Percentiles rank a stretch among this genome's conserved stretches.
These are phyloP conservation scores for Ricinus communis DNA, from an alignment of 345 rosid species.

Conservation along the genomic window DNA sequence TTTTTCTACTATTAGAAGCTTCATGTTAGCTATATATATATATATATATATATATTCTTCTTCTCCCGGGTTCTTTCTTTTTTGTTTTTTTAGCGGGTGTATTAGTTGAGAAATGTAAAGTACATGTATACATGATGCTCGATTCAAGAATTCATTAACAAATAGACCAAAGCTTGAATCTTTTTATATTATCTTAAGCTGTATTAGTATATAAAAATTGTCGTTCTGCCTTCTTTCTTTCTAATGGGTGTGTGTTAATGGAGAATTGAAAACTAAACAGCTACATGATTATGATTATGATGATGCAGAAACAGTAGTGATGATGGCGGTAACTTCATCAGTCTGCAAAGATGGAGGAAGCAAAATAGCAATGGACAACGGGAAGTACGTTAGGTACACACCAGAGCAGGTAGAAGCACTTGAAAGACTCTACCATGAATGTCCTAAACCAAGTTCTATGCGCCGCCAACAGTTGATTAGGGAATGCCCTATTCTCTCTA, in stretches of 20 bases:
- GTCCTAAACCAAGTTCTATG: slow-evolving; percentile 97
- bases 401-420: slow-evolving; percentile 99
- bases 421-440: slow-evolving; percentile 98
- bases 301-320: slow-evolving; percentile 3
- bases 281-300: neutral
- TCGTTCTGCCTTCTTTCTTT: neutral
- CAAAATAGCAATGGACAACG: slow-evolving; percentile 63
- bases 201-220: neutral
- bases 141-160: too few species aligned
- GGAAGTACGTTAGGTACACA: slow-evolving; percentile 97
- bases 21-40: too few species aligned
- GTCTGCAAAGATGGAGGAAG: slow-evolving; percentile 68
- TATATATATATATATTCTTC: too few species aligned
- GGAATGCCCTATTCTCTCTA: slow-evolving; percentile 98
- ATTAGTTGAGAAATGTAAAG: too few species aligned
- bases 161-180: too few species aligned
- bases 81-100: too few species aligned
- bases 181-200: neutral
- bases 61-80: neutral
- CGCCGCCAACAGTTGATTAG: slow-evolving; percentile 97
- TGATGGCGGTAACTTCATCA: slow-evolving; percentile 63
- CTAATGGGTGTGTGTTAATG: neutral
- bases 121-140: too few species aligned
- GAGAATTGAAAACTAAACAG: neutral
- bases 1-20: too few species aligned